Percentiles rank a stretch among this genome's conserved stretches.
Conservation (phyloP, 331 rosid genomes). For the Malus hybrid region DNA sequence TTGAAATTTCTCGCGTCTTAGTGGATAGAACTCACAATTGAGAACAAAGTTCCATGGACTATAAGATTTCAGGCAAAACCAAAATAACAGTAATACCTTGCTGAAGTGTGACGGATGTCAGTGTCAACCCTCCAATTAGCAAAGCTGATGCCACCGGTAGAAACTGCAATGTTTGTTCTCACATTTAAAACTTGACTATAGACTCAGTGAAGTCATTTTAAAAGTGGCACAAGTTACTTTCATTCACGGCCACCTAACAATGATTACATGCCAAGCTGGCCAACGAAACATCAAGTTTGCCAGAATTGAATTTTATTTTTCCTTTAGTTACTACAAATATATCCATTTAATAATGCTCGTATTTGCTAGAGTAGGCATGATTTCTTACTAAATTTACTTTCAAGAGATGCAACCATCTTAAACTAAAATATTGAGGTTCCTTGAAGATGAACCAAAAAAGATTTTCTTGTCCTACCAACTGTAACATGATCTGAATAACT, state of each 20-base stretch:
- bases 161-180: slow-evolving; percentile 20
- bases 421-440: not conserved
- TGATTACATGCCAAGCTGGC: no score
- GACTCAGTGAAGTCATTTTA: no score
- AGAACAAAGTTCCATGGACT: not conserved
- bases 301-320: no score
- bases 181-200: no score
- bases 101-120: slow-evolving; percentile 70
- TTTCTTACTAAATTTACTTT: not conserved
- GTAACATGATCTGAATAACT: not conserved
- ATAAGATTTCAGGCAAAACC: not conserved
- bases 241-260: no score
- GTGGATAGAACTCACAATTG: not conserved
- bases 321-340: no score
- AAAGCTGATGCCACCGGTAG: slow-evolving; percentile 91
- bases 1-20: not conserved
- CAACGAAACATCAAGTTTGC: not conserved
- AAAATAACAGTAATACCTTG: slow-evolving; percentile 48
- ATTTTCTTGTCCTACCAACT: not conserved
- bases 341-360: no score
- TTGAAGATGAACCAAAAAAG: no score
- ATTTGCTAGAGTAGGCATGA: not conserved
- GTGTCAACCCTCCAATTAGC: slow-evolving; percentile 76
- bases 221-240: no score
- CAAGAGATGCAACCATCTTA: not conserved